Evolutionary conservation across 257 asterid genomes (phyloP), one percentile per base, ranked within the genome.

Genomic region (Ballota nigra): DNA sequence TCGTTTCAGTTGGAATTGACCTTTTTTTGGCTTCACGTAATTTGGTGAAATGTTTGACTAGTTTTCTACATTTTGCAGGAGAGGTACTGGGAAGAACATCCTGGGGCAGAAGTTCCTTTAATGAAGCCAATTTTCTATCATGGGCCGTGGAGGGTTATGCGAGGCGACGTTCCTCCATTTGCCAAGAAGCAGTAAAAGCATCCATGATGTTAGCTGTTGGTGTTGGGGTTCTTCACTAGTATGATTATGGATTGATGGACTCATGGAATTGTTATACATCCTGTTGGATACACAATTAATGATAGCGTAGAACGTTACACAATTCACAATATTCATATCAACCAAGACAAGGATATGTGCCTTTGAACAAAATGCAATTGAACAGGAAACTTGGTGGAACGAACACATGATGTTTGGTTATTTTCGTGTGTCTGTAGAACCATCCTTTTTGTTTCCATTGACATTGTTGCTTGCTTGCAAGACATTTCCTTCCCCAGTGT

Each of bases 101-200:
- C 98, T 15, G 98, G 98, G 62, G 86, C 86, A 73, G 79, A 61
- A 28, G 97, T 88, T 69, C 98, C 97, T 11, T 69, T 92, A 47
- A 92, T 92, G 98, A 86, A 90, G 75, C 98, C 98, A 22, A 82
- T 75, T 79, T 92, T 92, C 71, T 92, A 92, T 36, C 80, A 81
- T 4, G 98, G 98, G 63, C 98, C 98, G 70, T 92, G 98, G 98
- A 86, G 83, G 78, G 96, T 92, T 23, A 78, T 86, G 81, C 81
- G 93, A 74, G 98, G 98, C 4, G 92, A 90, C 1, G 96, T 88
- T 68, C 96, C 97, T 41, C 72, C 75, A 18, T 84, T 49, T 66
- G 55, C 76, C 71, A 79, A 85, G 83, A 72, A 81, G 51, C 36
- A 75, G 75, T 59, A 67, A 18, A 71, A 72, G 72, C 76, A 71